Evolutionary conservation across 2,329 filamentous ascomycete genomes (phyloP).

Genomic region (Elsinoe australis): DNA sequence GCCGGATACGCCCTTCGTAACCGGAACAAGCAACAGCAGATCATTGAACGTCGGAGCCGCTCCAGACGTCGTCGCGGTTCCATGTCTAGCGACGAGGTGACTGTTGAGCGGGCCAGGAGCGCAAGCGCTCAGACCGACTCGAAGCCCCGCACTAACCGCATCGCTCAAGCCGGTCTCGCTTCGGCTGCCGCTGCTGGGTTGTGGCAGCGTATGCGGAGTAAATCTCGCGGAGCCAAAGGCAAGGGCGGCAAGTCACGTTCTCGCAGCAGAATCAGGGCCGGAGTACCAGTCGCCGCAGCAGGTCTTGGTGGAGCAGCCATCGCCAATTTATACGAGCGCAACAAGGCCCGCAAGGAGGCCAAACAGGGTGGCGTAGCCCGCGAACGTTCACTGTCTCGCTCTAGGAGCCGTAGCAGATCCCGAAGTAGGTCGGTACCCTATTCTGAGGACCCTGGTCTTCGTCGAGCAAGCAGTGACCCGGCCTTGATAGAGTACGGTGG

Average conservation of each 20-base stretch:
- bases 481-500: slow-evolving; percentile 58
- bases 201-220: slow-evolving; percentile 50
- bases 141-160: slow-evolving; percentile 50
- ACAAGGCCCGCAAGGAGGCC: slow-evolving; percentile 52
- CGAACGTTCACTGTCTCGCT: slow-evolving; percentile 26
- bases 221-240: slow-evolving; percentile 45
- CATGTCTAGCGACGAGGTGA: slow-evolving; percentile 26
- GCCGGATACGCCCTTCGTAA: slow-evolving; percentile 47
- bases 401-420: slow-evolving; percentile 34
- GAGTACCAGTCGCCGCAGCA: slow-evolving; percentile 53
- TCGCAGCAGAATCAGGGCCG: slow-evolving; percentile 49
- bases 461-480: slow-evolving; percentile 40
- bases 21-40: slow-evolving; percentile 42
- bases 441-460: slow-evolving; percentile 31
- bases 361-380: slow-evolving; percentile 38
- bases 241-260: slow-evolving; percentile 29
- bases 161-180: slow-evolving; percentile 55
- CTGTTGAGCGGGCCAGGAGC: slow-evolving; percentile 25
- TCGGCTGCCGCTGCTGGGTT: slow-evolving; percentile 57
- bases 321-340: slow-evolving; percentile 55
- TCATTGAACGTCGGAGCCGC: slow-evolving; percentile 37
- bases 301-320: slow-evolving; percentile 55
- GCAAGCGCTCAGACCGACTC: too few relatives aligned
- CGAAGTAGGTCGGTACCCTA: slow-evolving; percentile 37
- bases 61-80: slow-evolving; percentile 40